phyloP scores from a whole-genome alignment of 345 rosid species.

The Conringia planisiliqua region DNA sequence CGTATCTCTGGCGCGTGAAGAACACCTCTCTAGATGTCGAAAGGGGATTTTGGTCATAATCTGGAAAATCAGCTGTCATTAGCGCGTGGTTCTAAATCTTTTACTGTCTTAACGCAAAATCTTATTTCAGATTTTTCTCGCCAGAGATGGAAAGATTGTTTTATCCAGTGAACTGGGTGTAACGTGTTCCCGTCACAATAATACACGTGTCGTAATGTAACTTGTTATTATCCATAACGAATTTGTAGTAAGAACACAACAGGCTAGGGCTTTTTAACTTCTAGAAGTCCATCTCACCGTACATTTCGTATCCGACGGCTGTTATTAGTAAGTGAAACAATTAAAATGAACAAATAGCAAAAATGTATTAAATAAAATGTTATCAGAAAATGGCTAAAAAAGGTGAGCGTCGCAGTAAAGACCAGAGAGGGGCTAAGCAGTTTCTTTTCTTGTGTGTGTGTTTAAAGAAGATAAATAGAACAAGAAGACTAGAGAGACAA shows the following conservation, averaged over 20 bases:
- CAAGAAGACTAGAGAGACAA: background rate
- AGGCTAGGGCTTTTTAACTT: constrained; percentile 8
- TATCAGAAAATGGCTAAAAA: background rate
- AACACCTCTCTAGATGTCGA: background rate
- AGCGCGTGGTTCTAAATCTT: background rate
- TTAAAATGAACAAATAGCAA: background rate
- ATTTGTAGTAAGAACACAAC: constrained; percentile 15
- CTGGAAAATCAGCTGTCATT: background rate
- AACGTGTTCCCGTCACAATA: background rate
- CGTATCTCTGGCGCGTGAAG: background rate
- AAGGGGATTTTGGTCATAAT: background rate
- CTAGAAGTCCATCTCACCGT: constrained; percentile 12
- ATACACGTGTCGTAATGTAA: background rate
- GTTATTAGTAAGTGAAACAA: background rate
- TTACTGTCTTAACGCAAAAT: constrained; percentile 25
- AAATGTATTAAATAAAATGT: background rate
- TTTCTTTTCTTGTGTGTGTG: constrained; percentile 14
- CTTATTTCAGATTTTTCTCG: constrained; percentile 18
- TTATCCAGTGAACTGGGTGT: background rate
- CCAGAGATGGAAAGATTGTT: background rate
- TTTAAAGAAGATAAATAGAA: constrained; percentile 21
- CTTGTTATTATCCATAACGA: constrained; percentile 13
- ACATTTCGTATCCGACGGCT: constrained; percentile 22
- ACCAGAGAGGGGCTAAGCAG: constrained; percentile 29
- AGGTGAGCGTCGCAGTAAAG: constrained; percentile 32